phyloP scores from a whole-genome alignment of 345 rosid species.

The Pistacia integerrima region DNA sequence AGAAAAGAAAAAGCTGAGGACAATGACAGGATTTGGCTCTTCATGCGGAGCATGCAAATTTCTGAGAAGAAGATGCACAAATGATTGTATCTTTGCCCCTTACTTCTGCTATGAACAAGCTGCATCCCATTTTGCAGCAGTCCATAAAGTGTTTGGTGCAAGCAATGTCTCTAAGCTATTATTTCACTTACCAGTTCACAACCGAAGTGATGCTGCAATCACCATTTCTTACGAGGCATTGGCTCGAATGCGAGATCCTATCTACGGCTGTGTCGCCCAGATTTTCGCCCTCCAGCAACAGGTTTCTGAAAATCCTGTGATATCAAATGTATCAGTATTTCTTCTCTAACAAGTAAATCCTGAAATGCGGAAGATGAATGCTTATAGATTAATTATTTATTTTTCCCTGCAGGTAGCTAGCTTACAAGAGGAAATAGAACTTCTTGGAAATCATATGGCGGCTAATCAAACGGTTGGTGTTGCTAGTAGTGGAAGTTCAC shows the following conservation, averaged over 20 bases:
- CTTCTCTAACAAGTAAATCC: too few relatives aligned
- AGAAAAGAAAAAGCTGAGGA: conserved; percentile 32
- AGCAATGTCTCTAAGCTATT: conserved; percentile 75
- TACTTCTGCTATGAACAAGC: conserved; percentile 73
- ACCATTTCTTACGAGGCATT: conserved; percentile 71
- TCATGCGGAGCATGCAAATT: conserved; percentile 91
- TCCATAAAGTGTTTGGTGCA: conserved; percentile 80
- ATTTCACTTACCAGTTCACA: conserved; percentile 50
- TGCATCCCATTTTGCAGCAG: conserved; percentile 65
- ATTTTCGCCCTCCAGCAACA: conserved; percentile 72
- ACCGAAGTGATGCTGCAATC: conserved; percentile 58
- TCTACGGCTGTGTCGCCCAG: conserved; percentile 68
- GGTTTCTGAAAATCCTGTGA: conserved; percentile 36
- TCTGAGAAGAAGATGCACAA: conserved; percentile 70
- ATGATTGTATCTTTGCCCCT: conserved; percentile 72
- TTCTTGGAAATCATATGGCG: conserved; percentile 56
- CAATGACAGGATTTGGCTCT: conserved; percentile 72
- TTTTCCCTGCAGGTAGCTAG: conserved; percentile 53
- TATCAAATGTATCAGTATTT: background rate
- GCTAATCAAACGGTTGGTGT: conserved; percentile 34
- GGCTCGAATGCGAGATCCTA: conserved; percentile 61
- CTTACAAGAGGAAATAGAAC: conserved; percentile 62
- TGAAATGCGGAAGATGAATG: background rate
- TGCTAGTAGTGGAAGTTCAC: conserved; percentile 27
- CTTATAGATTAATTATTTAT: background rate